Conservation (phyloP, 2,329 filamentous ascomycete species). For the Pestalotiopsis sp. region DNA sequence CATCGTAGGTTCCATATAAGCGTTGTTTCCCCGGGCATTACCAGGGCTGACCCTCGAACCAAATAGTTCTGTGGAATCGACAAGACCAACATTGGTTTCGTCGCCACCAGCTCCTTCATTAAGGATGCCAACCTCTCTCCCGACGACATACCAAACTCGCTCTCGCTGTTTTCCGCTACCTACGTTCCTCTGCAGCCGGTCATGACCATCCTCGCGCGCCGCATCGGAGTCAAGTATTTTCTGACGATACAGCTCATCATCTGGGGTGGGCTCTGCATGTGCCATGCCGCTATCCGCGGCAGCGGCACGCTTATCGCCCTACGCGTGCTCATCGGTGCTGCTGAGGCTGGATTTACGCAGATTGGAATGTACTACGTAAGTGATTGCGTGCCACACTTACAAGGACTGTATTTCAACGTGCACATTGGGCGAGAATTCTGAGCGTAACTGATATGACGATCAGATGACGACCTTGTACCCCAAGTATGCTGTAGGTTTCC, state of each 20-base stretch:
- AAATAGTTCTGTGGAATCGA: constrained; percentile 24
- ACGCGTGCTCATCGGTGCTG: constrained; percentile 23
- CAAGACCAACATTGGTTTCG: constrained; percentile 26
- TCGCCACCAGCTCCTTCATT: constrained; percentile 24
- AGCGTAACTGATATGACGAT: background rate
- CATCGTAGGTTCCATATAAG: constrained; percentile 15
- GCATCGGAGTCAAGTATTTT: constrained; percentile 21
- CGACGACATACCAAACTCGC: constrained; percentile 24
- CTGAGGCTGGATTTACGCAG: constrained; percentile 24
- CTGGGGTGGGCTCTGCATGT: constrained; percentile 25
- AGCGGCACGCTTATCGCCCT: constrained; percentile 19
- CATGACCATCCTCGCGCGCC: constrained; percentile 22
- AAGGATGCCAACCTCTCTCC: constrained; percentile 22
- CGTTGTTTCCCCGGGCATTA: rapidly evolving
- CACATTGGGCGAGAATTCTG: no score
- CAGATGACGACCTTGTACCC: constrained; percentile 22
- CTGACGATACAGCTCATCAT: constrained; percentile 16
- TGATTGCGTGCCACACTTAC: no score
- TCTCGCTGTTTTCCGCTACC: constrained; percentile 25
- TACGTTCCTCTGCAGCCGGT: constrained; percentile 26
- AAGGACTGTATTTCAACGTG: no score
- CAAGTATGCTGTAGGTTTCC: constrained; percentile 20
- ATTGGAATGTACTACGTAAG: constrained; percentile 21
- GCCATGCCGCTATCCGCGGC: constrained; percentile 19
- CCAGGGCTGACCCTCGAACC: background rate